Evolutionary conservation across 2,329 filamentous ascomycete species (phyloP).

Genomic region (Pezicula neosporulosa): DNA sequence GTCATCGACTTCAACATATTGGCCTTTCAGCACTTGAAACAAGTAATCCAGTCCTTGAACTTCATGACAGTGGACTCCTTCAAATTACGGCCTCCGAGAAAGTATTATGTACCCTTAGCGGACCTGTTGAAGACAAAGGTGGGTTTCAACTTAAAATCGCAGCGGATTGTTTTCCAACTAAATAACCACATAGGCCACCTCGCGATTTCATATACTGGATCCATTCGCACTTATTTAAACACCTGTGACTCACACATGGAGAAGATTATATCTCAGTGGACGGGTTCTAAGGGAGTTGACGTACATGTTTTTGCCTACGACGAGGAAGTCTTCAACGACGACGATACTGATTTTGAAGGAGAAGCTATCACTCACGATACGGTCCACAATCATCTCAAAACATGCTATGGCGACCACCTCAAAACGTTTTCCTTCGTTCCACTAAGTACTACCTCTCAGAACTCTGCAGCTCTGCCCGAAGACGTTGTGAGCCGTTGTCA

Average conservation of each 20-base stretch:
- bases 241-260: background rate
- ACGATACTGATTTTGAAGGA: background rate
- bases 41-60: background rate
- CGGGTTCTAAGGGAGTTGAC: background rate
- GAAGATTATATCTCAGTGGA: background rate
- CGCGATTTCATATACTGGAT: constrained; percentile 1
- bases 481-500: background rate
- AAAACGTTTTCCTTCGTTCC: background rate
- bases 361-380: background rate
- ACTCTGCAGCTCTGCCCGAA: background rate
- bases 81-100: background rate
- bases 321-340: background rate
- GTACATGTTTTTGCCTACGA: constrained; percentile 1
- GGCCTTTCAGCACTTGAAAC: background rate
- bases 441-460: background rate
- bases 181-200: background rate
- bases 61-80: background rate
- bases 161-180: background rate
- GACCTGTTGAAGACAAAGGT: background rate
- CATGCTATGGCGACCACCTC: background rate
- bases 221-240: background rate
- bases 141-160: background rate
- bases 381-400: background rate
- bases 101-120: background rate
- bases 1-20: background rate